Conservation (phyloP, 805 yeast species). For the Teunomyces cretensis region DNA sequence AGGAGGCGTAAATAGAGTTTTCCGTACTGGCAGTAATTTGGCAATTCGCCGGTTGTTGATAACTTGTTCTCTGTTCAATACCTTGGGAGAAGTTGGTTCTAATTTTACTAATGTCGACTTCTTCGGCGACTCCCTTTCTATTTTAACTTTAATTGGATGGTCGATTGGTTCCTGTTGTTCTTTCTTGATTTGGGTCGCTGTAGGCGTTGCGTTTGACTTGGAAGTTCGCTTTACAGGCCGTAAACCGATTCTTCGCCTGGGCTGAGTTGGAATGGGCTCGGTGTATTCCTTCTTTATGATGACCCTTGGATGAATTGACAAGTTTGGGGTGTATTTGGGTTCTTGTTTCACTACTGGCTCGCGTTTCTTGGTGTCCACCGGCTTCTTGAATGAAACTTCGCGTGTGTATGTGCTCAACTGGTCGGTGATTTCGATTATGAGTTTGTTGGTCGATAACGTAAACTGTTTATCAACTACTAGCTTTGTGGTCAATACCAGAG, state of each 20-base stretch:
- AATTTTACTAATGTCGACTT: neutral
- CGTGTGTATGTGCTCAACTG: neutral
- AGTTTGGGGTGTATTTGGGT: neutral
- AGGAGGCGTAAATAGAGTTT: neutral
- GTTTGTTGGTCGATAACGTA: slow-evolving; percentile 23
- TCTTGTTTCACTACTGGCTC: neutral
- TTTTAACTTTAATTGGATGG: neutral
- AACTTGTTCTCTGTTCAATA: neutral
- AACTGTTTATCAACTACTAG: slow-evolving; percentile 19
- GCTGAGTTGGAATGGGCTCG: neutral
- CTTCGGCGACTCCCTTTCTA: neutral
- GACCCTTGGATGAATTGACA: neutral
- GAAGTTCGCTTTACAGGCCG: neutral
- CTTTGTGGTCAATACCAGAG: slow-evolving; percentile 14
- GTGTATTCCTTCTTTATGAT: neutral
- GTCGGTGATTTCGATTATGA: slow-evolving; percentile 17
- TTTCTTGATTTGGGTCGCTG: neutral
- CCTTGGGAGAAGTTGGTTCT: neutral
- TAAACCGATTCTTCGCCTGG: neutral
- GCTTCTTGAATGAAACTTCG: slow-evolving; percentile 1
- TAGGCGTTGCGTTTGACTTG: neutral
- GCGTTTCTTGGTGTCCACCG: neutral
- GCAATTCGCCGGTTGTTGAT: neutral
- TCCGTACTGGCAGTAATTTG: slow-evolving; percentile 2
- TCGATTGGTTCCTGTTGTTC: neutral